Evolutionary conservation across 2,329 filamentous ascomycete genomes (phyloP), one percentile per base, ranked within the genome.

Genomic region (Verruconis gallopava): DNA sequence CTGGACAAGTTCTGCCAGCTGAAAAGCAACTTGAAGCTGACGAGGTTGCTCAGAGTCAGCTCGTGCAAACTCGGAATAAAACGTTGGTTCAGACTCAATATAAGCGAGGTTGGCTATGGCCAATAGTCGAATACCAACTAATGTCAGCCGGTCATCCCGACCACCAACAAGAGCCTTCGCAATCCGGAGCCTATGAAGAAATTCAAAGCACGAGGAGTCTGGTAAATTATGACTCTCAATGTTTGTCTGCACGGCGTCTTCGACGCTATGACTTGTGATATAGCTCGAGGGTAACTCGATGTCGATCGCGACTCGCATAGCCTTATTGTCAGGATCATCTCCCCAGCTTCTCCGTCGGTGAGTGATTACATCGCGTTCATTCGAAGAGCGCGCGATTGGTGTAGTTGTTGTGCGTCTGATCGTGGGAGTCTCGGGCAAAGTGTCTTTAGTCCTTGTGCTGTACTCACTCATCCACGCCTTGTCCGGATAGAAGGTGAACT

Each of bases 81-180:
- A 94, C n/a, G 77, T 75, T 3, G 72, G 65, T 53, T 98, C 93
- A 2, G 73, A 71, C 50, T 93, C 81, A 42, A 96, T 84, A 56
- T 93, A 95, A 2, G 86, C 85, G 47, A 98, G 62, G 53, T 96
- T 98, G 18, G 84, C 82, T 46, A 96, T 79, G 12, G 89, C 86
- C 33, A 98, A 69, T 28, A 96, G 68, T 21, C 89, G 81, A 41
- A 89, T 77, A 25, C 81, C 77, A 38, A 98, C 69, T 13, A 89
- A 77, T 51, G 82, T 73, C 55, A 85, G 81, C 35, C 86, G 76
- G 17, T 74, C 73, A 45, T 78, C 70, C 11, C 69, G 57, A 1
- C 81, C 79, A 1, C 69, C 72, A 21, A 75, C 68, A 44, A 98
- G 68, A 12, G 85, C 85, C 58, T 86, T 82, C n/a, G 86, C 84